Evolutionary conservation across 1,284 basidiomycete genomes (phyloP).

Genomic region (Leccinum proliferum): DNA sequence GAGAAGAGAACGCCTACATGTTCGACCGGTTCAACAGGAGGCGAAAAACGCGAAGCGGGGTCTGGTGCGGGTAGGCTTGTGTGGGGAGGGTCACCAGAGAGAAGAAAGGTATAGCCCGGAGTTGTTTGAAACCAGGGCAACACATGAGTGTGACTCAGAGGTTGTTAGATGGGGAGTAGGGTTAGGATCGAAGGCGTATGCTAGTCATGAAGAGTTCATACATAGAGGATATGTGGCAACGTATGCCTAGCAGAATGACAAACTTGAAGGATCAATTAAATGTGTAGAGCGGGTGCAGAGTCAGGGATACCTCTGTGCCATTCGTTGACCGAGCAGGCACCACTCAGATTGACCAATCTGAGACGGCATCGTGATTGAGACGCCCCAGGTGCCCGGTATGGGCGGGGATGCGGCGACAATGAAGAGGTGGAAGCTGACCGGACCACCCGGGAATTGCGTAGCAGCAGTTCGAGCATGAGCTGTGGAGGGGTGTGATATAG

Average conservation of each 20-base stretch:
- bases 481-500: neutral
- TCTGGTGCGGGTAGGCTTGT: neutral
- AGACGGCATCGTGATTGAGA: slow-evolving; percentile 16
- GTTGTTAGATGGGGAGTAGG: neutral
- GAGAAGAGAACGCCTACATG: slow-evolving; percentile 10
- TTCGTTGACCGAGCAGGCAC: slow-evolving; percentile 38
- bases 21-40: slow-evolving; percentile 5
- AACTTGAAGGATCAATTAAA: slow-evolving; percentile 12
- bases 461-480: slow-evolving; percentile 27
- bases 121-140: slow-evolving; percentile 36
- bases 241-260: slow-evolving; percentile 42
- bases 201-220: slow-evolving; percentile 47
- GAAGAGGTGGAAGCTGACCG: slow-evolving; percentile 48
- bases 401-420: slow-evolving; percentile 49
- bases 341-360: slow-evolving; percentile 32
- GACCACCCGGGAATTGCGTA: slow-evolving; percentile 30
- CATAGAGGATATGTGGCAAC: slow-evolving; percentile 42
- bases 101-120: slow-evolving; percentile 30
- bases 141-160: slow-evolving; percentile 24
- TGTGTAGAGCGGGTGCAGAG: slow-evolving; percentile 6
- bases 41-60: neutral
- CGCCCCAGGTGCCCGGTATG: slow-evolving; percentile 30
- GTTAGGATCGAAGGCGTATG: slow-evolving; percentile 33
- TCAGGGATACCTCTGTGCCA: slow-evolving; percentile 43
- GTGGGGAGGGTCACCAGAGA: slow-evolving; percentile 26